These are phyloP conservation scores for slime mould (Dictyostelium discoideum) DNA, from an alignment of 78 protist species.

Conservation along the genomic window DNA sequence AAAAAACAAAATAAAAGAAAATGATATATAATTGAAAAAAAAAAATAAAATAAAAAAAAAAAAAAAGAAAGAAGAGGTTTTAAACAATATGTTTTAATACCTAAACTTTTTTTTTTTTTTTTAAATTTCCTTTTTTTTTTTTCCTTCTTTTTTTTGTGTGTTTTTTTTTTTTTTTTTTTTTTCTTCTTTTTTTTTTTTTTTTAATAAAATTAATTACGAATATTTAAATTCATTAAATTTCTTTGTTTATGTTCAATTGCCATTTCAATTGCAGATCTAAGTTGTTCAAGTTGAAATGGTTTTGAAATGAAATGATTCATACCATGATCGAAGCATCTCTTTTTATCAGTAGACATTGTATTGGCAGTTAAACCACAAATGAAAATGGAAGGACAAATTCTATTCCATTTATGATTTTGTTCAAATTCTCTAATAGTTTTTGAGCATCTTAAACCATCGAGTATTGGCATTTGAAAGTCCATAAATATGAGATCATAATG, in stretches of 20 bases:
- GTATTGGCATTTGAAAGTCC: conserved; percentile 85
- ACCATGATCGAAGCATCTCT: conserved; percentile 75
- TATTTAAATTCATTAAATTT: not conserved
- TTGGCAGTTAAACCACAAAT: conserved; percentile 79
- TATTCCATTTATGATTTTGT: conserved; percentile 14
- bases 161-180: not conserved
- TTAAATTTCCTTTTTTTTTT: not conserved
- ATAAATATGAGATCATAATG: conserved; percentile 77
- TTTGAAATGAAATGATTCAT: conserved; percentile 81
- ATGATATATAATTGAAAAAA: no score
- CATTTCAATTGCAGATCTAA: conserved; percentile 66
- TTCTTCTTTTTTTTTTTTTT: not conserved
- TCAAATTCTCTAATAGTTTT: conserved; percentile 58
- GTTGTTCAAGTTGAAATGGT: conserved; percentile 73
- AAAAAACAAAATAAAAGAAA: no score
- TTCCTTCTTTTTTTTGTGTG: not conserved
- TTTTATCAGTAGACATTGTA: conserved; percentile 75
- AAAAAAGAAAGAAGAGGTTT: no score
- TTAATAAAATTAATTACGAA: not conserved
- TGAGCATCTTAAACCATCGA: conserved; percentile 81
- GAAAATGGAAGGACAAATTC: conserved; percentile 22
- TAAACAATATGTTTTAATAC: not conserved
- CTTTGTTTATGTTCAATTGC: conserved; percentile 50
- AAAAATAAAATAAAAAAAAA: no score
- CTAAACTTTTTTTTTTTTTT: not conserved